phyloP scores from a whole-genome alignment of 2,329 filamentous ascomycete genomes.

The Diplodia intermedia region DNA sequence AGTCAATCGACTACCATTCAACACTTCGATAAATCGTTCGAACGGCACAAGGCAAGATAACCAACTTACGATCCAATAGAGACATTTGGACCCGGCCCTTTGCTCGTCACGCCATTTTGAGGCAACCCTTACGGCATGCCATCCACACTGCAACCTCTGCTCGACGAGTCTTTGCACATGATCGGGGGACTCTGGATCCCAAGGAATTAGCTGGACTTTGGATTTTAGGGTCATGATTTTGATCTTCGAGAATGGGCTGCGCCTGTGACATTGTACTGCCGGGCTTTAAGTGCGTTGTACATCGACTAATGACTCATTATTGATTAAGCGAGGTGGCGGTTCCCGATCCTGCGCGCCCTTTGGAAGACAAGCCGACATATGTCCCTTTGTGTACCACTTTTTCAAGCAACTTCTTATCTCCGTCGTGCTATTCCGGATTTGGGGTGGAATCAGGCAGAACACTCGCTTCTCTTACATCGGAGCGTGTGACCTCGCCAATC shows the following conservation, averaged over 20 bases:
- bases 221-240: neutral
- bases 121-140: neutral
- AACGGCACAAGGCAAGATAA: neutral
- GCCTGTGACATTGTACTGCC: neutral
- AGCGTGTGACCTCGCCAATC: too few relatives aligned
- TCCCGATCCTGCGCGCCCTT: too few relatives aligned
- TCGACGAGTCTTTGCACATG: neutral
- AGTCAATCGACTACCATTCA: neutral
- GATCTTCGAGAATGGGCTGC: neutral
- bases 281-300: neutral
- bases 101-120: neutral
- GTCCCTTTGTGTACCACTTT: too few relatives aligned
- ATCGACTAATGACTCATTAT: too few relatives aligned
- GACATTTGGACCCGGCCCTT: neutral
- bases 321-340: too few relatives aligned
- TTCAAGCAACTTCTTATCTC: too few relatives aligned
- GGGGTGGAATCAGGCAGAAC: too few relatives aligned
- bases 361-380: too few relatives aligned
- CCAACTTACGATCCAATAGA: neutral
- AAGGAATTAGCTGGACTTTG: neutral
- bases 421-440: too few relatives aligned
- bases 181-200: neutral
- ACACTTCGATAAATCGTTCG: neutral
- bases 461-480: too few relatives aligned
- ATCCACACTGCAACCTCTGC: conserved; percentile 1